These are phyloP conservation scores for Acorus gramineus DNA, from an alignment of 106 monocot species.

Conservation along the genomic window DNA sequence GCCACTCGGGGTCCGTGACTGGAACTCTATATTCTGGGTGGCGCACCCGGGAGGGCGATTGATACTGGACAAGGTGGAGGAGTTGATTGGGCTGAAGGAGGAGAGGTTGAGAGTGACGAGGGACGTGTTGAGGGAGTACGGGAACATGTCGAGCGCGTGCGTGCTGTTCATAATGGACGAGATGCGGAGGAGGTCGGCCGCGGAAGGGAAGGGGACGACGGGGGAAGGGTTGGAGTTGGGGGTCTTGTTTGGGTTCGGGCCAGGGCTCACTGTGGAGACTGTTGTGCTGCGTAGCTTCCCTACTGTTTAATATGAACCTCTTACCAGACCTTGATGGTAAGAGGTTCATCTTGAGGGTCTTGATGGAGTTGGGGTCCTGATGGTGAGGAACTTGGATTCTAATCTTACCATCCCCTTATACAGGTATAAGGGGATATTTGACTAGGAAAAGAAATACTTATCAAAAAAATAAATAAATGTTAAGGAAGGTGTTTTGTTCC, in stretches of 20 bases:
- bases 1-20: conserved; percentile 41
- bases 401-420: too few species aligned
- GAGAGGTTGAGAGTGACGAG: conserved; percentile 30
- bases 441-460: too few species aligned
- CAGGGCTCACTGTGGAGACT: conserved; percentile 5
- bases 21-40: conserved; percentile 46
- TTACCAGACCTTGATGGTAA: too few species aligned
- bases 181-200: conserved; percentile 26
- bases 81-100: conserved; percentile 25
- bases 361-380: too few species aligned
- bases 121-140: conserved; percentile 39
- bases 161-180: conserved; percentile 56
- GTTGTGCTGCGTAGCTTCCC: conserved; percentile 3
- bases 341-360: too few species aligned
- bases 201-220: conserved; percentile 9
- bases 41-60: conserved; percentile 40
- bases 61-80: conserved; percentile 46
- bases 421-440: too few species aligned
- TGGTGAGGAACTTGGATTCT: too few species aligned
- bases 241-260: conserved; percentile 2
- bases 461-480: too few species aligned
- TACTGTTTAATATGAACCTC: background rate
- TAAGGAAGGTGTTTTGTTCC: too few species aligned
- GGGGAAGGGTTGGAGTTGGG: conserved; percentile 12
- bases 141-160: conserved; percentile 50